Evolutionary conservation across 441 rosid genomes (phyloP).

Genomic region (Erysimum cheiri): DNA sequence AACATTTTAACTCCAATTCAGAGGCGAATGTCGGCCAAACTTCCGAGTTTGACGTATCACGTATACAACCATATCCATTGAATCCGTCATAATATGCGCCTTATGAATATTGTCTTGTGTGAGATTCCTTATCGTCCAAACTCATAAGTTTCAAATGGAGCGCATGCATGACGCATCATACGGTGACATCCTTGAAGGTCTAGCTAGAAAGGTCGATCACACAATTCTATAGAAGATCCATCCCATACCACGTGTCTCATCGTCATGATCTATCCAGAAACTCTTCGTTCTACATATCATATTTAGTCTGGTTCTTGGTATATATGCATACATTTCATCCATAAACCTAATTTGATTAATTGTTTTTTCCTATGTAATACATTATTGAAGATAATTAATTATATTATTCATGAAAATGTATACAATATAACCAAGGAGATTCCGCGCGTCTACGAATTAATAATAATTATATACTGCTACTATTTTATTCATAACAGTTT

Average conservation of each 20-base stretch:
- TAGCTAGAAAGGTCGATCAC: neutral
- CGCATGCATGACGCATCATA: too few relatives aligned
- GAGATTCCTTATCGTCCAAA: neutral
- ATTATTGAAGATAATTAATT: neutral
- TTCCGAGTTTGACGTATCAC: neutral
- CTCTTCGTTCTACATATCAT: neutral
- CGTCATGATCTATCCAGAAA: neutral
- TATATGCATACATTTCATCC: neutral
- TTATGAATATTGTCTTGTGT: neutral
- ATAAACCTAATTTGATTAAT: neutral
- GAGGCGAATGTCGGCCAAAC: neutral
- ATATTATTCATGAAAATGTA: neutral
- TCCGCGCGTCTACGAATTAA: neutral
- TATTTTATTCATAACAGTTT: neutral
- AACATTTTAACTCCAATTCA: neutral
- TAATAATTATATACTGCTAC: neutral
- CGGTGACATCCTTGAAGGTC: neutral
- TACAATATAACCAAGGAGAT: neutral
- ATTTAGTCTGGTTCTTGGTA: neutral
- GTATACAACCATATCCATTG: neutral
- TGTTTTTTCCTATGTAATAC: too few relatives aligned
- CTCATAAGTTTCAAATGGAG: too few relatives aligned
- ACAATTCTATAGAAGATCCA: neutral
- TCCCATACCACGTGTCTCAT: neutral
- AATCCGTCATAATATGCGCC: neutral